Evolutionary conservation across 1,139 yeast species (phyloP).

Genomic region (Blastobotrys buckinghamii): DNA sequence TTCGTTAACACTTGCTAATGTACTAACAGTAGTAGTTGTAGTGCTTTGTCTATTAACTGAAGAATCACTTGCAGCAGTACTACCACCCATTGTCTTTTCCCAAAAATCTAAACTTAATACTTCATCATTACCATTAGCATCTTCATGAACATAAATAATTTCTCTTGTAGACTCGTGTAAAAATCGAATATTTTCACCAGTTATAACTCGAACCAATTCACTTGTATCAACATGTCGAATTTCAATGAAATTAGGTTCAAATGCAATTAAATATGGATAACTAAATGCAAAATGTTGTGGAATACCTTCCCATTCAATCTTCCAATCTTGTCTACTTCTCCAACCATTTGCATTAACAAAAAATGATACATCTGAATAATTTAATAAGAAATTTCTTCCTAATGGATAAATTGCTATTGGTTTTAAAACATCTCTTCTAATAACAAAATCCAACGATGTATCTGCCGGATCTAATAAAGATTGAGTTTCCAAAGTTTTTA

Average conservation of each 20-base stretch:
- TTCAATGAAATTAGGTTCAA: conserved; percentile 86
- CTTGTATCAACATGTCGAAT: conserved; percentile 88
- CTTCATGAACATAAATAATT: conserved; percentile 88
- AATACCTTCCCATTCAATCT: conserved; percentile 93
- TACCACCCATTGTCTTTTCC: conserved; percentile 32
- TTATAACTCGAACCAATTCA: conserved; percentile 76
- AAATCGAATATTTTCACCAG: conserved; percentile 89
- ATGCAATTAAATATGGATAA: conserved; percentile 88
- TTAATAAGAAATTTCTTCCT: conserved; percentile 78
- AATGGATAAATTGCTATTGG: conserved; percentile 90
- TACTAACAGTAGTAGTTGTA: no score
- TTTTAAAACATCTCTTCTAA: conserved; percentile 73
- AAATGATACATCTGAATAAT: conserved; percentile 89
- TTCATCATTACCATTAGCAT: conserved; percentile 82
- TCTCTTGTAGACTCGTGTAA: conserved; percentile 90
- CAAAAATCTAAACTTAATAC: conserved; percentile 89
- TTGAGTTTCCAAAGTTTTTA: conserved; percentile 72
- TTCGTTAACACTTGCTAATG: conserved; percentile 8
- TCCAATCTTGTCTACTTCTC: conserved; percentile 93
- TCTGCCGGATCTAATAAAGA: conserved; percentile 91
- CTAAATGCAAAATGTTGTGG: conserved; percentile 91
- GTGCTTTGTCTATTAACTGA: not conserved
- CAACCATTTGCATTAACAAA: conserved; percentile 93
- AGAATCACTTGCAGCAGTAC: not conserved
- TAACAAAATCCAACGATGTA: conserved; percentile 93